phyloP scores from a whole-genome alignment of 805 yeast genomes.

The Ogataea parapolymorpha region DNA sequence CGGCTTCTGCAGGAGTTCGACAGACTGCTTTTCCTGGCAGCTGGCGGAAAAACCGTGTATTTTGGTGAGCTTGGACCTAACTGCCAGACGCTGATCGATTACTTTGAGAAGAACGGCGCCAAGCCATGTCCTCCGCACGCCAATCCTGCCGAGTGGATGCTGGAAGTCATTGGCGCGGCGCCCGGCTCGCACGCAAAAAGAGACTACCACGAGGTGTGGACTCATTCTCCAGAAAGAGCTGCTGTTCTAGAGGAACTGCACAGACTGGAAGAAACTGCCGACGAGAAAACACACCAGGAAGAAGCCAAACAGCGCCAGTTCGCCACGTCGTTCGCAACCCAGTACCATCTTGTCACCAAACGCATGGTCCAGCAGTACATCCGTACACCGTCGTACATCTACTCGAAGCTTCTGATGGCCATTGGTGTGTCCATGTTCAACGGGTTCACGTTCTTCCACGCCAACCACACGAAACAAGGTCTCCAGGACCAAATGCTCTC shows the following conservation, averaged over 20 bases:
- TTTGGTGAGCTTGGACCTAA: constrained; percentile 66
- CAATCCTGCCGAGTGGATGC: constrained; percentile 89
- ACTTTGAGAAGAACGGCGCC: constrained; percentile 64
- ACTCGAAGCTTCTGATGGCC: constrained; percentile 52
- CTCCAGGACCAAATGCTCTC: constrained; percentile 79
- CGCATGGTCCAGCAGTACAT: constrained; percentile 57
- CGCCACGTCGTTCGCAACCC: constrained; percentile 41
- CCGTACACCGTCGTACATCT: constrained; percentile 57
- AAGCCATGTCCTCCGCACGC: constrained; percentile 61
- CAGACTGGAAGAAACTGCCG: constrained; percentile 49
- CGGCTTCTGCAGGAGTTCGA: constrained; percentile 70
- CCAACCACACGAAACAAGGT: constrained; percentile 55
- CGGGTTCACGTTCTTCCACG: constrained; percentile 66
- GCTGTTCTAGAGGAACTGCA: constrained; percentile 57
- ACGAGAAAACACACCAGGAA: constrained; percentile 21
- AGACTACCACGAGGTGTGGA: constrained; percentile 73
- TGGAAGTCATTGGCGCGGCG: constrained; percentile 75
- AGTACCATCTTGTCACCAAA: constrained; percentile 39
- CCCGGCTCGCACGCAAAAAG: constrained; percentile 67
- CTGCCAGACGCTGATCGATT: constrained; percentile 49
- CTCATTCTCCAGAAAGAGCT: constrained; percentile 54
- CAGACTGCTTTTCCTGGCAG: constrained; percentile 58
- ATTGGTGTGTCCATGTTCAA: constrained; percentile 54
- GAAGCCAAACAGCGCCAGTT: constrained; percentile 36
- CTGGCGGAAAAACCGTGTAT: constrained; percentile 69